Evolutionary conservation across 2,329 filamentous ascomycete genomes (phyloP).

Genomic region (Stenocarpella maydis): DNA sequence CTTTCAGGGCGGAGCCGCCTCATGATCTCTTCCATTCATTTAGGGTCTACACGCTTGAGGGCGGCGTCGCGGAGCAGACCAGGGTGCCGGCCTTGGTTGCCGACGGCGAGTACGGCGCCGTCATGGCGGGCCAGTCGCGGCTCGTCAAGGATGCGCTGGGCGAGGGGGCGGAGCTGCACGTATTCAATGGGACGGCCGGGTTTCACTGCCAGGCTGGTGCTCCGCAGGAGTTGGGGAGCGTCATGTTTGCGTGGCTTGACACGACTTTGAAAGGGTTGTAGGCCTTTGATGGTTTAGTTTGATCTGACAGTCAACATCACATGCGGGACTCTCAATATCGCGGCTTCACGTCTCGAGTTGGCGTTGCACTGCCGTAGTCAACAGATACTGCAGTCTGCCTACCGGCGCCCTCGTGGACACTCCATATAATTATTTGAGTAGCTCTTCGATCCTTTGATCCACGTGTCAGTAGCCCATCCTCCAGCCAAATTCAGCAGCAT

Average conservation of each 20-base stretch:
- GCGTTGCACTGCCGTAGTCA: too few relatives aligned
- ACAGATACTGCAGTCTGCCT: too few relatives aligned
- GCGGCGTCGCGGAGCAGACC: not conserved
- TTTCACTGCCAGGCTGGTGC: constrained; percentile 17
- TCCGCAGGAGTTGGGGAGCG: constrained; percentile 8
- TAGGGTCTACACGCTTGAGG: not conserved
- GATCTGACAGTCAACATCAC: too few relatives aligned
- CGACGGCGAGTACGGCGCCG: not conserved
- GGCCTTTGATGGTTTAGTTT: too few relatives aligned
- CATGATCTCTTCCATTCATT: constrained; percentile 7
- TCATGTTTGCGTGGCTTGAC: constrained; percentile 8
- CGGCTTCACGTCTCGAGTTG: too few relatives aligned
- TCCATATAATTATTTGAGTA: too few relatives aligned
- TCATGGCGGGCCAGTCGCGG: constrained; percentile 1
- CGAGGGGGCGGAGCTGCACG: not conserved
- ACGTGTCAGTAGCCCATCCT: too few relatives aligned
- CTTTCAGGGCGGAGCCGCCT: not conserved
- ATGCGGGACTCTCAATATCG: too few relatives aligned
- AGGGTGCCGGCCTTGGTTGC: not conserved
- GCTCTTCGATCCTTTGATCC: too few relatives aligned
- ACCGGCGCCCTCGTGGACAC: too few relatives aligned
- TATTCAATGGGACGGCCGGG: constrained; percentile 5
- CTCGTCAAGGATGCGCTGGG: constrained; percentile 8
- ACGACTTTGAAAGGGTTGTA: not conserved
- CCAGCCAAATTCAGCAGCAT: too few relatives aligned